Base-by-base conservation (phyloP, 129 eudicot genomes). In the Erigeron canadensis region DNA sequence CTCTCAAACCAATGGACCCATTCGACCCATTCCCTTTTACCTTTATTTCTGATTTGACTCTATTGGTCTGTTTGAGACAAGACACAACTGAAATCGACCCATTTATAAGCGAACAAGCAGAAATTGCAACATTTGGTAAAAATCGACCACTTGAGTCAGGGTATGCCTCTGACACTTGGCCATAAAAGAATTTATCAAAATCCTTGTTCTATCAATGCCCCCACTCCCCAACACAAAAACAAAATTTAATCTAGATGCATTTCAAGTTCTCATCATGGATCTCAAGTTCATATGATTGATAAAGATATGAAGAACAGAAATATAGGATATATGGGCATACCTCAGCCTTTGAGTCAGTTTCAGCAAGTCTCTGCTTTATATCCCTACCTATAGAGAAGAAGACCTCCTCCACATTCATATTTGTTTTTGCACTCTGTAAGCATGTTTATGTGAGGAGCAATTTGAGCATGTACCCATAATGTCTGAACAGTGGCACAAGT, bases 281-380 rank as follows among this genome's bases (percentile, higher is more conserved):
- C 61, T 23, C 34, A 28, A 28, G 34, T 2, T 46, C 60, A 57
- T 40, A 5, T 45, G 15, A 15, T 7, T 17, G 65, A 46, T 43
- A 34, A 38, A 10, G 15, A 44, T 22, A 47, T 28, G 34, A 28
- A 28, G 12, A 28, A 51, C 3, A 51, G 12, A n/a, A 12, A 10
- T 23, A 40, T 15, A 23, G 40, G 11, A 16, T 41, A 55, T 44
- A 16, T 5, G 48, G 5, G 38, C 42, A 11, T 81, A 91, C 97
- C 97, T 91, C 97, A 18, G 83, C 80, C 81, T 82, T 88, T 5
- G 92, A 75, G 80, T 91, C 96, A 5, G 90, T 77, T 69, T 88
- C 97, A 37, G 97, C 84, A 17, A 88, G 96, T 78, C 96, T 86
- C 75, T 88, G 96, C 82, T 91, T 91, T 45, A 91, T 88, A 81